These are phyloP conservation scores for Nicotiana tomentosiformis DNA, from an alignment of 257 asterid genomes.

Conservation along the genomic window DNA sequence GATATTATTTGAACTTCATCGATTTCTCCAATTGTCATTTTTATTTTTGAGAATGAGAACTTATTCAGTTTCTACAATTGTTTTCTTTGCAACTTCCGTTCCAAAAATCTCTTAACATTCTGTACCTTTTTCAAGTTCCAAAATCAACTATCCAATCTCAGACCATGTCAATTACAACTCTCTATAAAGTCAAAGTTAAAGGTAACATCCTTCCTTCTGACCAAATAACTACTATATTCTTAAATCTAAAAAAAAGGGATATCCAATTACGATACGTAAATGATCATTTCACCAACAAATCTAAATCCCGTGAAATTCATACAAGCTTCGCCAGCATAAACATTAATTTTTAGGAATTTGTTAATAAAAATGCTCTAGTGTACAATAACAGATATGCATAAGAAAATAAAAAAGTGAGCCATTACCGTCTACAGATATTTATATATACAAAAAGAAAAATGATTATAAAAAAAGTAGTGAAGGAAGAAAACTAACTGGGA, in stretches of 20 bases:
- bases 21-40: background rate
- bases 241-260: background rate
- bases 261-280: background rate
- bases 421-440: background rate
- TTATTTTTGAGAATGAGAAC: background rate
- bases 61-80: background rate
- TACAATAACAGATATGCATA: background rate
- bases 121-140: background rate
- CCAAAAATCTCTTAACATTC: background rate
- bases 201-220: background rate
- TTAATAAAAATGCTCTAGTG: background rate
- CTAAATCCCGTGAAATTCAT: background rate
- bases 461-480: background rate
- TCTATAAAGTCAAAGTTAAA: background rate
- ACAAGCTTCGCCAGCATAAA: background rate
- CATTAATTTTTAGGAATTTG: background rate
- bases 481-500: conserved; percentile 42
- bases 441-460: background rate
- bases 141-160: background rate
- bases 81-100: background rate
- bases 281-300: background rate
- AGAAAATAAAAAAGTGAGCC: background rate
- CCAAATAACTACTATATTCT: background rate
- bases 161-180: background rate
- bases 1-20: background rate